Conservation (phyloP, 345 rosid genomes). For the Hibiscus syriacus region DNA sequence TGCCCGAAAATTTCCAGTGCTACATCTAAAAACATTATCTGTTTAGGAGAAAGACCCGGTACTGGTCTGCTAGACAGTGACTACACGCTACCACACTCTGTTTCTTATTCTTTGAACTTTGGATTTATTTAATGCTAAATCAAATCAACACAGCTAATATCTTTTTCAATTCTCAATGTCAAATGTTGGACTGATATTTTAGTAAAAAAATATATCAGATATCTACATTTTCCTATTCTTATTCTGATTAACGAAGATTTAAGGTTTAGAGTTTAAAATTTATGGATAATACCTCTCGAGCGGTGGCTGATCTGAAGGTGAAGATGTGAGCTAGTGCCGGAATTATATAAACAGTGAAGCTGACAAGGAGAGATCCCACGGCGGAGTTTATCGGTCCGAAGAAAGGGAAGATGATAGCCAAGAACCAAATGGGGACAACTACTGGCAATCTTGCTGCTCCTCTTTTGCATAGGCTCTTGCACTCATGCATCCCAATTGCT, state of each 20-base stretch:
- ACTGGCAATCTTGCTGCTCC: slow-evolving; percentile 94
- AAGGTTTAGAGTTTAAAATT: no score
- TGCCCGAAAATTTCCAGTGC: neutral
- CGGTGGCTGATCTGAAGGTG: slow-evolving; percentile 79
- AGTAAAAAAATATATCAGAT: no score
- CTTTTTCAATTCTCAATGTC: slow-evolving; percentile 6
- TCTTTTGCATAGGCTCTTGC: slow-evolving; percentile 88
- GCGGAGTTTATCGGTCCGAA: slow-evolving; percentile 97
- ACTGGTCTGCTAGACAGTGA: slow-evolving; percentile 32
- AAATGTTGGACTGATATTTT: slow-evolving; percentile 10
- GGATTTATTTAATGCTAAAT: neutral
- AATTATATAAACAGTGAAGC: slow-evolving; percentile 98
- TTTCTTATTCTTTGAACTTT: neutral
- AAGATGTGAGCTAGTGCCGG: slow-evolving; percentile 88
- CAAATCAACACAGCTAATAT: neutral
- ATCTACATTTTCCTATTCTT: no score
- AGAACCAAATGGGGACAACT: slow-evolving; percentile 90
- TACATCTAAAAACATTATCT: slow-evolving; percentile 1
- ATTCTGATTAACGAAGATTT: no score
- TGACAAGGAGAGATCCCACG: slow-evolving; percentile 92
- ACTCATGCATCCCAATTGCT: slow-evolving; percentile 89
- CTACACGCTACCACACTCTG: slow-evolving; percentile 24
- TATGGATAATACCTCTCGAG: slow-evolving; percentile 57
- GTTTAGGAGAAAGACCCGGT: slow-evolving; percentile 20
- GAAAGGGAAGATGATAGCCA: slow-evolving; percentile 91